phyloP scores from a whole-genome alignment of 148 eudicot species.

The Drosera capensis region DNA sequence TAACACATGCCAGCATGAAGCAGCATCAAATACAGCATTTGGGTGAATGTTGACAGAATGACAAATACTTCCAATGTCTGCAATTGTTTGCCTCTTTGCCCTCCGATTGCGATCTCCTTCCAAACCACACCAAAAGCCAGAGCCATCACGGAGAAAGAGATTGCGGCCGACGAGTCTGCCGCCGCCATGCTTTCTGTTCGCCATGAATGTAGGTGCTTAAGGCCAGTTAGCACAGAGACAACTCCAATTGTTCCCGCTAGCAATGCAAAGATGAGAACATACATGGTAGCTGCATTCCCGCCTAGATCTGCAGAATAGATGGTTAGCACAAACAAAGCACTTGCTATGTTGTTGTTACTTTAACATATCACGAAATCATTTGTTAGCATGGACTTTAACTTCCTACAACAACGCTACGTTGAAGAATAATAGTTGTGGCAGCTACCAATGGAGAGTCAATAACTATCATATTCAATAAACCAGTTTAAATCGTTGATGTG shows the following conservation, averaged over 20 bases:
- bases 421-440: no score
- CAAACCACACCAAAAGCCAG: slow-evolving; percentile 69
- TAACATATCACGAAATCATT: no score
- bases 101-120: slow-evolving; percentile 69
- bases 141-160: slow-evolving; percentile 37
- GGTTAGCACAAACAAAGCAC: no score
- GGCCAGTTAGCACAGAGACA: slow-evolving; percentile 33
- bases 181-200: slow-evolving; percentile 29
- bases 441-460: no score
- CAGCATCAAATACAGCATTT: slow-evolving; percentile 38
- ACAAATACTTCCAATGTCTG: slow-evolving; percentile 49
- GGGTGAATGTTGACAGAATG: slow-evolving; percentile 37
- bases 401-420: no score
- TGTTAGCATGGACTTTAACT: no score
- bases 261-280: slow-evolving; percentile 44
- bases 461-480: no score
- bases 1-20: slow-evolving; percentile 49
- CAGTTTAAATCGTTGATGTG: no score
- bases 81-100: slow-evolving; percentile 61
- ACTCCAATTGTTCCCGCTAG: slow-evolving; percentile 35
- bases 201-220: slow-evolving; percentile 46
- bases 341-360: no score
- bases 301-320: slow-evolving; percentile 81
- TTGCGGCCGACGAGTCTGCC: slow-evolving; percentile 37
- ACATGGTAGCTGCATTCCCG: slow-evolving; percentile 57